A percentile compares a stretch with the other conserved stretches of the same genome.
phyloP scores from a whole-genome alignment of 1,284 basidiomycete genomes.

The Caloboletus inedulis region DNA sequence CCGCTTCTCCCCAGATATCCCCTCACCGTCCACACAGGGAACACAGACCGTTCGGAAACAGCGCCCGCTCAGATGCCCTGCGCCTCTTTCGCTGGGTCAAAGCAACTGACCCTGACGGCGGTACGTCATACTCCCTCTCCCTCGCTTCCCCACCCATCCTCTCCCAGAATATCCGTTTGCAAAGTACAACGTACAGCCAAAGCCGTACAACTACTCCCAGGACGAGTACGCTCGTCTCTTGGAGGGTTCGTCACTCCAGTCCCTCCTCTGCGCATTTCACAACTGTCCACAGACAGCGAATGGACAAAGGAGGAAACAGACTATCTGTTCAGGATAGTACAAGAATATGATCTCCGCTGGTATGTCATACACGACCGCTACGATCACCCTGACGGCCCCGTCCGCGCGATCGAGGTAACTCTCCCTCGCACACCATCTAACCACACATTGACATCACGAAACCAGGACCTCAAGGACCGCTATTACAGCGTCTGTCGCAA shows the following conservation, averaged over 20 bases:
- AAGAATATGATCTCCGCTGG: slow-evolving; percentile 88
- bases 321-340: slow-evolving; percentile 82
- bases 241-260: slow-evolving; percentile 50
- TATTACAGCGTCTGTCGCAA: slow-evolving; percentile 93
- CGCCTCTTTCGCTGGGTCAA: slow-evolving; percentile 72
- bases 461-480: slow-evolving; percentile 89
- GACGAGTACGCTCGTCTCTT: slow-evolving; percentile 88
- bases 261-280: slow-evolving; percentile 2
- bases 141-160: neutral
- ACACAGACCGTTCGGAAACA: slow-evolving; percentile 68
- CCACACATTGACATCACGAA: neutral
- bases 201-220: slow-evolving; percentile 79
- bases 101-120: slow-evolving; percentile 50
- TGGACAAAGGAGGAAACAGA: slow-evolving; percentile 97
- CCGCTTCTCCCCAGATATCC: neutral
- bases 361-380: slow-evolving; percentile 91
- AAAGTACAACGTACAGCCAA: slow-evolving; percentile 74
- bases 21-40: slow-evolving; percentile 50
- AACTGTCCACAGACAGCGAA: slow-evolving; percentile 55
- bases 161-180: slow-evolving; percentile 69
- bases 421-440: neutral
- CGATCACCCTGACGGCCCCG: slow-evolving; percentile 55
- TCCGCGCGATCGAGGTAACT: slow-evolving; percentile 68
- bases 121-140: slow-evolving; percentile 36
- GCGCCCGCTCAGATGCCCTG: slow-evolving; percentile 56